These are phyloP conservation scores for Bothriochloa decipiens DNA, from an alignment of 176 grass and related monocot genomes.

Conservation along the genomic window DNA sequence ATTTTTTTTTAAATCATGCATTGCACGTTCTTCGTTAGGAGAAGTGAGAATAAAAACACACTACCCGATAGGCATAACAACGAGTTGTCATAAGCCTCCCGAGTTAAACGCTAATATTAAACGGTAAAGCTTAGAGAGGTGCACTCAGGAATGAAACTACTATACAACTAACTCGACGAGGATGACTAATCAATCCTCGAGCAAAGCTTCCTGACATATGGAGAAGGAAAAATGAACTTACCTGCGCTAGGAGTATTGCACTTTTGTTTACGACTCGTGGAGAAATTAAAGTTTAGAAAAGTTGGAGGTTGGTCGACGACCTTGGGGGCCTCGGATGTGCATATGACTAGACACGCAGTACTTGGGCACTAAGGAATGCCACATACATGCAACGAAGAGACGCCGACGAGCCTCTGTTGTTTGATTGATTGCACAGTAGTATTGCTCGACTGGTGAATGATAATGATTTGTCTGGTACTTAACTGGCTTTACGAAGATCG, in stretches of 20 bases:
- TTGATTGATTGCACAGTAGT: not conserved
- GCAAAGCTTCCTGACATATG: no score
- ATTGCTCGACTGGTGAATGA: not conserved
- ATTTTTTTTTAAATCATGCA: no score
- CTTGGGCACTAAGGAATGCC: constrained; percentile 28
- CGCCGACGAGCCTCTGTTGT: not conserved
- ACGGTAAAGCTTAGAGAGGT: no score
- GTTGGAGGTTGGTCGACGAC: not conserved
- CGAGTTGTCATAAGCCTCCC: no score
- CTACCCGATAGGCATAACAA: no score
- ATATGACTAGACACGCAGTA: not conserved
- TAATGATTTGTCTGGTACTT: not conserved
- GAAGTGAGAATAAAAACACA: no score
- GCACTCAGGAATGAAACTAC: no score
- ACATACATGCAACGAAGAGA: not conserved
- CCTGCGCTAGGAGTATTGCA: not conserved
- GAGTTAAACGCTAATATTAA: no score
- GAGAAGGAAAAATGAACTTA: not conserved
- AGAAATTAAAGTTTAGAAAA: not conserved
- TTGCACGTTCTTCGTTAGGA: no score
- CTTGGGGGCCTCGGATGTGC: not conserved
- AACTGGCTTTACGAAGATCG: not conserved
- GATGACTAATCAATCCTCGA: no score
- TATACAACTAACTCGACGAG: no score
- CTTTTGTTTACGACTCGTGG: not conserved